These are phyloP conservation scores for Blastobotrys capitulatus DNA, from an alignment of 1,139 yeast species.

Conservation along the genomic window DNA sequence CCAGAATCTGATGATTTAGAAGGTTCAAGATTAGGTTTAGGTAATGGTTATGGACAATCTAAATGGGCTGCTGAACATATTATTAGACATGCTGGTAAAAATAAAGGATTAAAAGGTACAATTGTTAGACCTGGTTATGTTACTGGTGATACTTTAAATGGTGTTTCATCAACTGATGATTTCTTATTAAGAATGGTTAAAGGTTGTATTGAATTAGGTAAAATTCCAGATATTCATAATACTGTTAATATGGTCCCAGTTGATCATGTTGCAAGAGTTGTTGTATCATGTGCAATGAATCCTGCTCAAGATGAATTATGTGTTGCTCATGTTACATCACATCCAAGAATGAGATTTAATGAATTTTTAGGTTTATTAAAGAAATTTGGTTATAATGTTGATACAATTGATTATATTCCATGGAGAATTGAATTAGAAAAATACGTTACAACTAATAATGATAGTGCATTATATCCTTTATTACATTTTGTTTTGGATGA, in stretches of 20 bases:
- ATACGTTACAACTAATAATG: constrained; percentile 66
- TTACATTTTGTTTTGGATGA: constrained; percentile 91
- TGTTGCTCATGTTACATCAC: constrained; percentile 96
- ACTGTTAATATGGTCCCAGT: constrained; percentile 96
- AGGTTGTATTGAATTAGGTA: constrained; percentile 86
- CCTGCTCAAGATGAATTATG: constrained; percentile 55
- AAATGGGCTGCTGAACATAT: constrained; percentile 96
- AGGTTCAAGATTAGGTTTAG: constrained; percentile 77
- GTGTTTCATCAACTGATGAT: constrained; percentile 92
- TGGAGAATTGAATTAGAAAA: constrained; percentile 78
- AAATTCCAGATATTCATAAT: constrained; percentile 78
- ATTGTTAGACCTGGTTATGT: constrained; percentile 95
- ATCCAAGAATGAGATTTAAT: constrained; percentile 80
- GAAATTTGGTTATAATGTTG: constrained; percentile 66
- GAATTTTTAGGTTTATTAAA: constrained; percentile 63
- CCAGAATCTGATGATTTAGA: constrained; percentile 74
- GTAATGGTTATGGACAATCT: constrained; percentile 94
- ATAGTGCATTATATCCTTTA: constrained; percentile 86
- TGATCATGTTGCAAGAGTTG: constrained; percentile 93
- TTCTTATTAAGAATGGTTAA: constrained; percentile 89
- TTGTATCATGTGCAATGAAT: constrained; percentile 73
- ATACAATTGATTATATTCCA: constrained; percentile 57
- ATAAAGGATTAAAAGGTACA: constrained; percentile 76
- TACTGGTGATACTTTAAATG: constrained; percentile 77
- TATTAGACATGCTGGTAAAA: constrained; percentile 72